phyloP scores from a whole-genome alignment of 2,329 filamentous ascomycete genomes.

The Exophiala calicioides region DNA sequence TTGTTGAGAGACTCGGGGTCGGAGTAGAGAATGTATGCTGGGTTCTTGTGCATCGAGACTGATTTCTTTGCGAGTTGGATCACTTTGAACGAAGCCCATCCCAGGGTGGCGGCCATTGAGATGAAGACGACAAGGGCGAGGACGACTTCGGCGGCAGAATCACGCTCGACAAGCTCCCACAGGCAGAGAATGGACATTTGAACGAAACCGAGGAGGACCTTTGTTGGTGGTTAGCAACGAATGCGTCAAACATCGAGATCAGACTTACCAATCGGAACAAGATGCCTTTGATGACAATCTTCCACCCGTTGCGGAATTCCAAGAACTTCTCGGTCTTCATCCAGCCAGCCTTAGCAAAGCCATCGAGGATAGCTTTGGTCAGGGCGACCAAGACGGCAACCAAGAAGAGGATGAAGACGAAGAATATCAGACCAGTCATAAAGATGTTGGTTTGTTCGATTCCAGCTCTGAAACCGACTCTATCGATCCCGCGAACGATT shows the following conservation, averaged over 20 bases:
- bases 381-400: constrained; percentile 70
- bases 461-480: constrained; percentile 79
- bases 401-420: constrained; percentile 77
- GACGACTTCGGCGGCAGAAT: constrained; percentile 83
- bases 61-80: constrained; percentile 86
- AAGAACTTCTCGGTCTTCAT: constrained; percentile 84
- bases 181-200: constrained; percentile 87
- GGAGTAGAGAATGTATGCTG: constrained; percentile 94
- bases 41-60: constrained; percentile 89
- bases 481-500: constrained; percentile 77
- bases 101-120: constrained; percentile 73
- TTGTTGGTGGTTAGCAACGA: constrained; percentile 11
- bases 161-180: constrained; percentile 86
- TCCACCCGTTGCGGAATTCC: constrained; percentile 94
- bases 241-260: background rate
- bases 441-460: constrained; percentile 94
- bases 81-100: constrained; percentile 87
- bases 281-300: constrained; percentile 88
- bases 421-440: constrained; percentile 86
- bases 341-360: constrained; percentile 70
- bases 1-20: constrained; percentile 94
- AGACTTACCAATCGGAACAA: constrained; percentile 73
- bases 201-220: constrained; percentile 83
- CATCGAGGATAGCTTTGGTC: constrained; percentile 81
- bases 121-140: constrained; percentile 87